Evolutionary conservation across 768 basidiomycete genomes (phyloP), one percentile per base, ranked within the genome.

Genomic region (Leccinum sublutescens): DNA sequence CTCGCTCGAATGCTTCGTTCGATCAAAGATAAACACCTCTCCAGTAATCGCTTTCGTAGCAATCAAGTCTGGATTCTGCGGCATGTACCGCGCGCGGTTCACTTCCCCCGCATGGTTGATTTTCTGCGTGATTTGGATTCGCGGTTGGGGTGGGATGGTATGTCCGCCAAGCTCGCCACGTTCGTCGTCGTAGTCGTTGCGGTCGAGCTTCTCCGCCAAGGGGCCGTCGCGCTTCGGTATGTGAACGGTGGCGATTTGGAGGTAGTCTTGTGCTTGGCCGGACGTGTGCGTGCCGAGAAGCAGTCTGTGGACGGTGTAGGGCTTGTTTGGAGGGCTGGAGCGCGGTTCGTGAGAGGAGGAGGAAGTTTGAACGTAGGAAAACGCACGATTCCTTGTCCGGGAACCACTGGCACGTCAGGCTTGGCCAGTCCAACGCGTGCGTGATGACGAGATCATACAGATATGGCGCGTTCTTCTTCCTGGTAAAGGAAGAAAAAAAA

Each of bases 241-340:
- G 62, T 94, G 88, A 9, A 98, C 91, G 25, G 89, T 88, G 31
- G 95, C 97, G 60, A 99, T 98, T 77, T 96, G 92, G 52, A 98
- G 85, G 74, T 96, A 89, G 76, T 99, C 95, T 72, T 91, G 89
- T 4, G 91, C 86, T 76, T 95, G 91, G 5, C 90, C 91, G 33
- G 95, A 98, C 5, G 97, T 98, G 80, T 99, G 96, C 1, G 97
- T 99, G 40, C 95, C 97, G 48, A 98, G 87, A 34, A 99, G 87
- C 54, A 99, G 81, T 40, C 96, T 89, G 74, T 99, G 97, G 45
- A 87, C 85, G 9, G 93, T 93, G 77, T 96, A 98, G n/a, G 95
- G 87, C 68, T 95, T 96, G 76, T 90, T 88, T 56, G 88, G 77
- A 19, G 94, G 91, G 58, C 94, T 97, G n/a, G 55, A 19, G 31